These are phyloP conservation scores for Mortierella polycephala DNA, from an alignment of 371 early-diverging fungal genomes.

Conservation along the genomic window DNA sequence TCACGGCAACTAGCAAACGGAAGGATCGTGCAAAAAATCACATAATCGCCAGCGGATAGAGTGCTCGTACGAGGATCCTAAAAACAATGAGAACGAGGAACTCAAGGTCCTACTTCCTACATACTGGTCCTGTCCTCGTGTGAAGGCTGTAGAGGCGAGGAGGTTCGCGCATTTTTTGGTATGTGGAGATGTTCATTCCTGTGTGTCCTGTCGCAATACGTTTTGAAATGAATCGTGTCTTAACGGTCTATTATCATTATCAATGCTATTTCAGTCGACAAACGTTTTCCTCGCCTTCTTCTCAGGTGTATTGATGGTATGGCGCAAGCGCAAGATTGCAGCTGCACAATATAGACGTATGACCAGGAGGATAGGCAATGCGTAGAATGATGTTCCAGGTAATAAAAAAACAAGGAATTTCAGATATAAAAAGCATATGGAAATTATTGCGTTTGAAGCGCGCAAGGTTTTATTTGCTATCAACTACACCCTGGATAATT, in stretches of 20 bases:
- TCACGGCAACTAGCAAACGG: slow-evolving; percentile 31
- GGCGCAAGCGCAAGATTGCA: slow-evolving; percentile 51
- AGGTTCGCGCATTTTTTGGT: slow-evolving; percentile 50
- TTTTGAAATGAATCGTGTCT: no score
- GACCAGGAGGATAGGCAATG: slow-evolving; percentile 52
- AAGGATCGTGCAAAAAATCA: slow-evolving; percentile 29
- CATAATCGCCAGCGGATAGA: slow-evolving; percentile 43
- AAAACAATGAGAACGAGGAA: slow-evolving; percentile 45
- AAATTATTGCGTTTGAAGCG: no score
- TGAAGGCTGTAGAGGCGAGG: slow-evolving; percentile 48
- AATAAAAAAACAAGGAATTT: not conserved
- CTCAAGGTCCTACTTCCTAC: slow-evolving; percentile 40
- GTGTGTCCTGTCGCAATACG: no score
- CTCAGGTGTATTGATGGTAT: slow-evolving; percentile 36
- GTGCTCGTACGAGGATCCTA: slow-evolving; percentile 48
- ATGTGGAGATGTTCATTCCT: not conserved
- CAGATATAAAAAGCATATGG: not conserved
- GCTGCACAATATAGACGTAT: slow-evolving; percentile 53
- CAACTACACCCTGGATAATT: no score
- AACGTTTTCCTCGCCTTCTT: slow-evolving; percentile 44
- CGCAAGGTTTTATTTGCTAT: no score
- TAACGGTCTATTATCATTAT: no score
- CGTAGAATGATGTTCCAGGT: slow-evolving; percentile 1
- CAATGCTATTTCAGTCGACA: slow-evolving; percentile 16
- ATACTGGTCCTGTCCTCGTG: slow-evolving; percentile 35